Evolutionary conservation across 2,329 filamentous ascomycete species (phyloP).

Genomic region (Hypocreales sp.): DNA sequence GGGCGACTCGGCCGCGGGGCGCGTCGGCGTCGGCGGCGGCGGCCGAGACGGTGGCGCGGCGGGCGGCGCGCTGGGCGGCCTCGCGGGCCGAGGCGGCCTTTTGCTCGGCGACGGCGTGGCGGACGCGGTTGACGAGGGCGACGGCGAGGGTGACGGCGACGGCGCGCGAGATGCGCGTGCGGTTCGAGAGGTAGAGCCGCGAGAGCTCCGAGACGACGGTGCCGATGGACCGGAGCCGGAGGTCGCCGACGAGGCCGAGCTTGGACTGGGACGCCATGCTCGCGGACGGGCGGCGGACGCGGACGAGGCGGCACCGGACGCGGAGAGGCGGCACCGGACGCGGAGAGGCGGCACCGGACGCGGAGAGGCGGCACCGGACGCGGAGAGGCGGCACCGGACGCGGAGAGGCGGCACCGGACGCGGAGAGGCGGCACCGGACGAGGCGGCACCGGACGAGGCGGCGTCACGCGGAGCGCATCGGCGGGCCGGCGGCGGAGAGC

Average conservation of each 20-base stretch:
- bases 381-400: too few relatives aligned
- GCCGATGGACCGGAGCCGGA: constrained; percentile 52
- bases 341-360: too few relatives aligned
- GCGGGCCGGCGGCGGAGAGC: too few relatives aligned
- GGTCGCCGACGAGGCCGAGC: constrained; percentile 40
- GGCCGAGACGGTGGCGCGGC: constrained; percentile 33
- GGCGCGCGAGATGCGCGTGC: constrained; percentile 66
- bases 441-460: too few relatives aligned
- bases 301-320: too few relatives aligned
- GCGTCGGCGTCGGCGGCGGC: constrained; percentile 12
- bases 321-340: too few relatives aligned
- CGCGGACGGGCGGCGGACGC: too few relatives aligned
- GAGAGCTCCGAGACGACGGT: constrained; percentile 51
- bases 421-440: too few relatives aligned
- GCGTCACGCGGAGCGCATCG: too few relatives aligned
- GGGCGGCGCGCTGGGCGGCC: constrained; percentile 35
- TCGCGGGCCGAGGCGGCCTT: constrained; percentile 66
- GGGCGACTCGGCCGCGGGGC: constrained; percentile 66
- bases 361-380: too few relatives aligned
- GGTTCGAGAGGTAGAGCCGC: constrained; percentile 60
- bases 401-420: too few relatives aligned
- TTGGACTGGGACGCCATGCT: constrained; percentile 72
- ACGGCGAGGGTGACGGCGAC: constrained; percentile 73
- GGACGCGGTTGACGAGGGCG: constrained; percentile 71
- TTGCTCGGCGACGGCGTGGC: constrained; percentile 83